These are phyloP conservation scores for Taiozyma sp. DNA, from an alignment of 1,139 yeast species.

Conservation along the genomic window DNA sequence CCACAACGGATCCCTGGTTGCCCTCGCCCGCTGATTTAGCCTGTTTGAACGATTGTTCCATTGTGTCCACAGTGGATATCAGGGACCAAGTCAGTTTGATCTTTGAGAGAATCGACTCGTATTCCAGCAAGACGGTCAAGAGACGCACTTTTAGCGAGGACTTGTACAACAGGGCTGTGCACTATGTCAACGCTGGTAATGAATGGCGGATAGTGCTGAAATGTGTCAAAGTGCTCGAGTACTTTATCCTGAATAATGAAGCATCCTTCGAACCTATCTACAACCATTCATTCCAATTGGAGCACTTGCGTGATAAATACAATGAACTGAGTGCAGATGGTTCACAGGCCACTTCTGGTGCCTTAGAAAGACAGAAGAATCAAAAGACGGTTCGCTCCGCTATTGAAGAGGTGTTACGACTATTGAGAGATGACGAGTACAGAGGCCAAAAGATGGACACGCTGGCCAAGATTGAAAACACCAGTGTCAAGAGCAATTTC, in stretches of 20 bases:
- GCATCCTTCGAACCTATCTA: not conserved
- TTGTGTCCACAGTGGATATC: not conserved
- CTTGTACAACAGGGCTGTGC: constrained; percentile 31
- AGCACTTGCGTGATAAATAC: not conserved
- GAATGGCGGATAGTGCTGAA: constrained; percentile 33
- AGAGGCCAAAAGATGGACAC: not conserved
- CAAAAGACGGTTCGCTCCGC: not conserved
- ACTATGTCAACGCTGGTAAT: constrained; percentile 32
- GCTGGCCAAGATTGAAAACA: not conserved
- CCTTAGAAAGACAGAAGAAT: not conserved
- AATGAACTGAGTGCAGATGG: not conserved
- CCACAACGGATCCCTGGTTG: not conserved
- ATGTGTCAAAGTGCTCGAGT: constrained; percentile 29
- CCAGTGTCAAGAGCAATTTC: not conserved
- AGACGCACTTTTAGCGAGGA: not conserved
- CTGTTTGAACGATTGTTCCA: not conserved
- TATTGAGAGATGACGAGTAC: constrained; percentile 1
- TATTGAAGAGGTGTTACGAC: not conserved
- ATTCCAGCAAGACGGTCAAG: not conserved
- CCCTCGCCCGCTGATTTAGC: not conserved
- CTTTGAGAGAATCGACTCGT: not conserved
- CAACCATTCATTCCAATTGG: not conserved
- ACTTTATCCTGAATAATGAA: constrained; percentile 12
- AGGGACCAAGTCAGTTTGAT: not conserved
- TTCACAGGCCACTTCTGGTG: not conserved